Conservation (phyloP, 2,329 filamentous ascomycete species). For the Lasiodiplodia hormozganensis region DNA sequence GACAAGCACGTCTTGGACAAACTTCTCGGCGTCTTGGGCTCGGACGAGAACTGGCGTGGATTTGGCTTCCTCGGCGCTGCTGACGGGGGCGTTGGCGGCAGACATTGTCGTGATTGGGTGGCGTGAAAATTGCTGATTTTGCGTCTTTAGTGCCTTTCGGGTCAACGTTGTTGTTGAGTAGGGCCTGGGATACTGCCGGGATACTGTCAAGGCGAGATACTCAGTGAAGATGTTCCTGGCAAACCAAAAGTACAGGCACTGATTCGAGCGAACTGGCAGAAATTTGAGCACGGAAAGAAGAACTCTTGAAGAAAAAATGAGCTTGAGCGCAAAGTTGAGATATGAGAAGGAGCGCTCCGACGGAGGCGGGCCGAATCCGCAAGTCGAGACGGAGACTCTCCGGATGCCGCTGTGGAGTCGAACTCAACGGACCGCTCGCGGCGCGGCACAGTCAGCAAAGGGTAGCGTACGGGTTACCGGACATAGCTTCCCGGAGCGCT, state of each 20-base stretch:
- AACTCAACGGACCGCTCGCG: not conserved
- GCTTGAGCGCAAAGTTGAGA: not conserved
- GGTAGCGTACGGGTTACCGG: not conserved
- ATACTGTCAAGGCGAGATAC: not conserved
- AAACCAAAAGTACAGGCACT: not conserved
- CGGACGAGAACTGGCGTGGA: slow-evolving; percentile 32
- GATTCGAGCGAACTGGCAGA: not conserved
- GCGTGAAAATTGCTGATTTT: not conserved
- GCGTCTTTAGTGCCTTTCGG: not conserved
- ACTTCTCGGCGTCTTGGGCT: slow-evolving; percentile 45
- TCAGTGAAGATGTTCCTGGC: not conserved
- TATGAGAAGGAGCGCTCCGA: not conserved
- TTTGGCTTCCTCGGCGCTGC: slow-evolving; percentile 9
- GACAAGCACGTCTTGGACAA: slow-evolving; percentile 62
- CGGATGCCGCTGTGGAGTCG: not conserved
- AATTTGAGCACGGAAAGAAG: not conserved
- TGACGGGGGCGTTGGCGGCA: not conserved
- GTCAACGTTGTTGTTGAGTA: not conserved
- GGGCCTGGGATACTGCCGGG: not conserved
- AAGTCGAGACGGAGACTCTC: not conserved
- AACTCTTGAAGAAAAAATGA: not conserved
- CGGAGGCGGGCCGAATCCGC: slow-evolving; percentile 14
- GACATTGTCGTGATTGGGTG: slow-evolving; percentile 14
- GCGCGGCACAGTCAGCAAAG: not conserved
- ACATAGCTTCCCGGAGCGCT: not conserved